phyloP scores from a whole-genome alignment of 495 filamentous ascomycete species.

The Chaetomium fimeti region DNA sequence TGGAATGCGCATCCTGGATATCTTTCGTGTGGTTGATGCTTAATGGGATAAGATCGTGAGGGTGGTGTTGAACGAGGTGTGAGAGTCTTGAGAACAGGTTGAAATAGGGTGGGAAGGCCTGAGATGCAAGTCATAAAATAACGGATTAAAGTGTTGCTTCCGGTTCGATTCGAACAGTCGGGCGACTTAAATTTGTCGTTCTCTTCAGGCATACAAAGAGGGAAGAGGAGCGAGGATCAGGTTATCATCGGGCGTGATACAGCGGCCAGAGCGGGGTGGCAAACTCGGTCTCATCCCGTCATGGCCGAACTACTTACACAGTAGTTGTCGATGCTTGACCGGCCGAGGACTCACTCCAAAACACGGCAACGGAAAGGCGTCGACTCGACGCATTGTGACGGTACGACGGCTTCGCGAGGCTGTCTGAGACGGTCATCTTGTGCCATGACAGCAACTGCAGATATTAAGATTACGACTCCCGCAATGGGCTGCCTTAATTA shows the following conservation, averaged over 20 bases:
- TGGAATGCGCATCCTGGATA: neutral
- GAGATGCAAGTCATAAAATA: too few species aligned
- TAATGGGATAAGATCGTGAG: neutral
- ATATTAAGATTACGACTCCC: neutral
- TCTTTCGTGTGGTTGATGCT: neutral
- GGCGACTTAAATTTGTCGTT: neutral
- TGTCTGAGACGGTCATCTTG: neutral
- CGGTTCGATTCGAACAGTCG: neutral
- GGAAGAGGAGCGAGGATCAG: too few species aligned
- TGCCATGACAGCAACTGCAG: neutral
- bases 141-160: neutral
- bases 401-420: neutral
- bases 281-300: neutral
- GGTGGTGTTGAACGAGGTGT: neutral
- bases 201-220: neutral
- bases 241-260: too few species aligned
- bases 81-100: neutral
- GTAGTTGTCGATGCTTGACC: neutral
- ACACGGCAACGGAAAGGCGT: neutral
- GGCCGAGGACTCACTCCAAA: neutral
- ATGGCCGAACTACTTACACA: neutral
- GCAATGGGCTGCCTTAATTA: neutral
- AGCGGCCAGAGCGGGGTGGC: neutral
- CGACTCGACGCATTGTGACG: neutral
- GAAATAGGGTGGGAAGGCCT: neutral